These are phyloP conservation scores for Capronia americana DNA, from an alignment of 2,329 filamentous ascomycete species.

Conservation along the genomic window DNA sequence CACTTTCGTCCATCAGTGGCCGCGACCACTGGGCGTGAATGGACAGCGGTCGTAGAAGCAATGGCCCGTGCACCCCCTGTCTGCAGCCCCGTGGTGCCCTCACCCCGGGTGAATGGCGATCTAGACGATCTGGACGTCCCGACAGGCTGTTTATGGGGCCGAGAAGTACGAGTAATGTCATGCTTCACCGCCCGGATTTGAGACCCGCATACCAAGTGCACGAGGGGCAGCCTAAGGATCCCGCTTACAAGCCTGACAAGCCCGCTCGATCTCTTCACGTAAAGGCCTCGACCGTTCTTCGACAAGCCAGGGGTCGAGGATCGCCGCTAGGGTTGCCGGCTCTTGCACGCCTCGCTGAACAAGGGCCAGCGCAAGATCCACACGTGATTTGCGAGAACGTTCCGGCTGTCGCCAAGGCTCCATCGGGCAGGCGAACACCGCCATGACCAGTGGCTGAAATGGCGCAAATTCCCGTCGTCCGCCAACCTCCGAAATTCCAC, in stretches of 20 bases:
- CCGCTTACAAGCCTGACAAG: conserved; percentile 18
- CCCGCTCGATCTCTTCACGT: conserved; percentile 35
- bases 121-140: neutral
- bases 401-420: conserved; percentile 30
- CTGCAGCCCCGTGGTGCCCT: neutral
- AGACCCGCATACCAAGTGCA: neutral
- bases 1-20: neutral
- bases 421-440: conserved; percentile 28
- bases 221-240: too few relatives aligned
- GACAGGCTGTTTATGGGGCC: neutral
- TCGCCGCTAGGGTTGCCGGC: conserved; percentile 29
- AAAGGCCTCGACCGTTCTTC: conserved; percentile 49
- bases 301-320: conserved; percentile 46
- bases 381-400: conserved; percentile 37
- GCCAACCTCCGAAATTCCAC: conserved; percentile 11
- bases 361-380: conserved; percentile 31
- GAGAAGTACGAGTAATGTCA: neutral
- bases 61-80: neutral
- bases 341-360: conserved; percentile 24
- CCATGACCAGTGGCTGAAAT: conserved; percentile 35
- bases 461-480: conserved; percentile 24
- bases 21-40: neutral
- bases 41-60: neutral
- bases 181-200: neutral
- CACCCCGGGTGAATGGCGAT: neutral